A percentile compares a stretch with the other conserved stretches of the same genome.
Evolutionary conservation across 2,329 filamentous ascomycete genomes (phyloP).

Genomic region (Microsporum audouinii): DNA sequence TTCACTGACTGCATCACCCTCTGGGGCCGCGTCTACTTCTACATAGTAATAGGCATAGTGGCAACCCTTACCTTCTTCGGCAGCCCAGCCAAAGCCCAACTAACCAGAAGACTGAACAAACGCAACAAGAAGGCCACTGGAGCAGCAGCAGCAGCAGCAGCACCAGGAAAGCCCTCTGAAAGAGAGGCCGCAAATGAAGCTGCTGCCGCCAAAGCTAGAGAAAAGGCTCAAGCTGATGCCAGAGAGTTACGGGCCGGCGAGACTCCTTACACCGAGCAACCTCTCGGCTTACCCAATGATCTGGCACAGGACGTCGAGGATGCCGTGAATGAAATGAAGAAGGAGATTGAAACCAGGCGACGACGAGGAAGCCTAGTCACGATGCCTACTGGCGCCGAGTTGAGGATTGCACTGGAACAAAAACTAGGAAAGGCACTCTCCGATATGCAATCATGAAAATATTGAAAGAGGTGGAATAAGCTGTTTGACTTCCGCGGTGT

Average conservation of each 20-base stretch:
- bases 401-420: slow-evolving; percentile 43
- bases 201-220: neutral
- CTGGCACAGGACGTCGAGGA: slow-evolving; percentile 64
- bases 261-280: slow-evolving; percentile 21
- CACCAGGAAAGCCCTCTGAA: slow-evolving; percentile 5
- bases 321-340: slow-evolving; percentile 60
- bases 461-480: neutral
- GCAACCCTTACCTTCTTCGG: slow-evolving; percentile 63
- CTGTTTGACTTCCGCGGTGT: neutral
- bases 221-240: neutral
- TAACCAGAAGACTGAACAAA: slow-evolving; percentile 49
- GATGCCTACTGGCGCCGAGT: slow-evolving; percentile 39
- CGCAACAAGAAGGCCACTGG: slow-evolving; percentile 28
- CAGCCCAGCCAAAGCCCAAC: slow-evolving; percentile 57
- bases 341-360: slow-evolving; percentile 55
- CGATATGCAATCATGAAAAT: neutral
- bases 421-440: slow-evolving; percentile 37
- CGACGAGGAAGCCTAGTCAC: slow-evolving; percentile 35
- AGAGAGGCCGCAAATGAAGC: slow-evolving; percentile 12
- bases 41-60: slow-evolving; percentile 58
- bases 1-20: slow-evolving; percentile 59
- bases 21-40: slow-evolving; percentile 86
- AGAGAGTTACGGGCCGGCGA: slow-evolving; percentile 17
- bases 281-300: slow-evolving; percentile 70
- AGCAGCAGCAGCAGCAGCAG: neutral